Conservation (phyloP, 2,329 filamentous ascomycete genomes). For the Penicillium sp. region DNA sequence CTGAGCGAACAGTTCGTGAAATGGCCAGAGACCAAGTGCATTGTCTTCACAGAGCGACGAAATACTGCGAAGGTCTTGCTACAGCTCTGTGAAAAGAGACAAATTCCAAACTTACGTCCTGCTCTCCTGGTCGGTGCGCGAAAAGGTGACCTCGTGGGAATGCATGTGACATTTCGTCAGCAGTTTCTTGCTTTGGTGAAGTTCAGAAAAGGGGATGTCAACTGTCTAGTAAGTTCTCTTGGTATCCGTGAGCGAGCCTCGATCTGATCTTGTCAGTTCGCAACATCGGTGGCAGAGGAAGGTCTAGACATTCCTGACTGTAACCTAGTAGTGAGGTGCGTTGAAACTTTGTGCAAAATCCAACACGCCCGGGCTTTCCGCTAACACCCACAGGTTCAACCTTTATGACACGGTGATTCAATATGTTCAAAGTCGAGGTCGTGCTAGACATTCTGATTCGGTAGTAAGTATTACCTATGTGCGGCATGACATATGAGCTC, state of each 20-base stretch:
- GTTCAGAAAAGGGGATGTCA: slow-evolving; percentile 52
- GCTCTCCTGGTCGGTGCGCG: slow-evolving; percentile 67
- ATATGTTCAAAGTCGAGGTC: slow-evolving; percentile 89
- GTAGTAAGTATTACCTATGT: slow-evolving; percentile 41
- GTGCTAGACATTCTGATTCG: slow-evolving; percentile 76
- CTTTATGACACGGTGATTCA: slow-evolving; percentile 88
- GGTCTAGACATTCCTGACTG: slow-evolving; percentile 68
- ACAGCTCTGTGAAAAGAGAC: slow-evolving; percentile 65
- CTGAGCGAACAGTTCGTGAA: slow-evolving; percentile 65
- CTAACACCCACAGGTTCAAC: slow-evolving; percentile 66
- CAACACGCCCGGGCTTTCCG: neutral
- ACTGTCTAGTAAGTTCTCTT: slow-evolving; percentile 14
- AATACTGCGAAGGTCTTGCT: slow-evolving; percentile 74
- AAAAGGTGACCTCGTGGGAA: slow-evolving; percentile 54
- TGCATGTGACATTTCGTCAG: slow-evolving; percentile 68
- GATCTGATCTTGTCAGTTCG: slow-evolving; percentile 45
- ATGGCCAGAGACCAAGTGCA: slow-evolving; percentile 66
- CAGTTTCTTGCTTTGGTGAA: slow-evolving; percentile 74
- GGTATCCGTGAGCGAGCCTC: neutral
- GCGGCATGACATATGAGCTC: neutral
- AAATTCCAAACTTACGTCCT: slow-evolving; percentile 60
- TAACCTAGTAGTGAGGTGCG: slow-evolving; percentile 60
- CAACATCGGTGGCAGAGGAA: slow-evolving; percentile 67
- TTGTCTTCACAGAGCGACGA: slow-evolving; percentile 82
- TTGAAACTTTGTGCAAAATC: neutral